Evolutionary conservation across 2,329 filamentous ascomycete genomes (phyloP).

Genomic region (Cladosporium sp.): DNA sequence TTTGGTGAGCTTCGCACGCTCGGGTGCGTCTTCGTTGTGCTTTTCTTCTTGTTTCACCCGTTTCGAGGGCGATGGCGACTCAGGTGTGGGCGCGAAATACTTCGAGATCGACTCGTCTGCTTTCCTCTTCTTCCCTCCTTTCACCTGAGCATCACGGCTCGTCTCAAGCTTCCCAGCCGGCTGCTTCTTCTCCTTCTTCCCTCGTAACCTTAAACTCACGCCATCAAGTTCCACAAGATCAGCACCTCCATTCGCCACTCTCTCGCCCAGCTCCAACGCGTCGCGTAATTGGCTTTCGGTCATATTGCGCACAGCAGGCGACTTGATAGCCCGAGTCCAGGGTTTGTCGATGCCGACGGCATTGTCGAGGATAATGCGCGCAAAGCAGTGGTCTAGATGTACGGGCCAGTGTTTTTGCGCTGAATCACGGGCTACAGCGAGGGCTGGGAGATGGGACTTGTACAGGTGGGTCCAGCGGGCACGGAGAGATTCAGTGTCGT

Average conservation of each 20-base stretch:
- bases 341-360: constrained; percentile 36
- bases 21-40: not conserved
- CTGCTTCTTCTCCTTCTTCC: constrained; percentile 26
- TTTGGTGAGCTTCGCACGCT: not conserved
- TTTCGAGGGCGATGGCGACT: not conserved
- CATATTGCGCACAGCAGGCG: constrained; percentile 45
- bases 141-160: not conserved
- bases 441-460: constrained; percentile 24
- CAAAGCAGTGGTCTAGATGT: constrained; percentile 42
- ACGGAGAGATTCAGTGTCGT: constrained; percentile 16
- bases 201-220: constrained; percentile 37
- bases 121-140: constrained; percentile 8
- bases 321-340: constrained; percentile 40
- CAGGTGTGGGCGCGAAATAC: constrained; percentile 28
- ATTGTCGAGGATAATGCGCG: constrained; percentile 43
- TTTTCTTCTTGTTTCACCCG: not conserved
- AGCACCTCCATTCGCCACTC: constrained; percentile 34
- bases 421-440: constrained; percentile 27
- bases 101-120: constrained; percentile 21
- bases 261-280: constrained; percentile 37
- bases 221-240: constrained; percentile 38
- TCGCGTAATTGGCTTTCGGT: constrained; percentile 32
- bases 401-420: constrained; percentile 41
- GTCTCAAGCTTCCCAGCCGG: not conserved
- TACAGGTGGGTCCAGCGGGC: constrained; percentile 27